Percentiles rank a stretch among this genome's conserved stretches.
phyloP scores from a whole-genome alignment of 306 rosid species.

The Mucuna pruriens region DNA sequence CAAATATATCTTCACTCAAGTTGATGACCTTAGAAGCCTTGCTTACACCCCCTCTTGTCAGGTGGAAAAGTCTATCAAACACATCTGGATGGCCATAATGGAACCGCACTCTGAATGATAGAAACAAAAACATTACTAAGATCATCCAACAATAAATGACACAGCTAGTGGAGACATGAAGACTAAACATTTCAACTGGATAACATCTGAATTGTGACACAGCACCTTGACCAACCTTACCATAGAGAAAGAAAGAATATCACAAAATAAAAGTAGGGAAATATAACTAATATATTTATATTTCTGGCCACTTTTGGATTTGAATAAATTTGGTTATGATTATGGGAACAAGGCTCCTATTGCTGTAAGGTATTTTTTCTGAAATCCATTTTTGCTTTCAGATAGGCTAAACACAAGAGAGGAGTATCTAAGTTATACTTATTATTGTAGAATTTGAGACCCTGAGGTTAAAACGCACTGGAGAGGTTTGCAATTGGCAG shows the following conservation, averaged over 20 bases:
- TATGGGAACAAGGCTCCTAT: neutral
- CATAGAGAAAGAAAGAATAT: neutral
- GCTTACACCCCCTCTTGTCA: conserved; percentile 98
- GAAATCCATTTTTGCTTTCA: neutral
- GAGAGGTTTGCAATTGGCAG: neutral
- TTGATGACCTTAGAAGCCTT: conserved; percentile 94
- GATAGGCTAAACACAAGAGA: neutral
- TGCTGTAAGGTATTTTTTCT: neutral
- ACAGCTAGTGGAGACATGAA: conserved; percentile 17
- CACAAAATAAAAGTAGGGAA: conserved; percentile 8
- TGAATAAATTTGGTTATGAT: neutral
- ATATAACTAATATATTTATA: neutral
- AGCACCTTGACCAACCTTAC: neutral
- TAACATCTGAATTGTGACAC: conserved; percentile 15
- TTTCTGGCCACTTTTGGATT: neutral
- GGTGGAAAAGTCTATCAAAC: conserved; percentile 91
- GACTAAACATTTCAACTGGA: conserved; percentile 2
- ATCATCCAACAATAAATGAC: conserved; percentile 32
- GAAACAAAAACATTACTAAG: conserved; percentile 29
- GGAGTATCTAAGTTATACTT: neutral
- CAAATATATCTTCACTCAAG: conserved; percentile 99
- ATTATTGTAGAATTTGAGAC: neutral
- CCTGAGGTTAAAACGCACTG: neutral
- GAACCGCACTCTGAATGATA: conserved; percentile 88
- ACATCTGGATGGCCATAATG: conserved; percentile 99